phyloP scores from a whole-genome alignment of 306 rosid species.

The Fragaria iinumae region DNA sequence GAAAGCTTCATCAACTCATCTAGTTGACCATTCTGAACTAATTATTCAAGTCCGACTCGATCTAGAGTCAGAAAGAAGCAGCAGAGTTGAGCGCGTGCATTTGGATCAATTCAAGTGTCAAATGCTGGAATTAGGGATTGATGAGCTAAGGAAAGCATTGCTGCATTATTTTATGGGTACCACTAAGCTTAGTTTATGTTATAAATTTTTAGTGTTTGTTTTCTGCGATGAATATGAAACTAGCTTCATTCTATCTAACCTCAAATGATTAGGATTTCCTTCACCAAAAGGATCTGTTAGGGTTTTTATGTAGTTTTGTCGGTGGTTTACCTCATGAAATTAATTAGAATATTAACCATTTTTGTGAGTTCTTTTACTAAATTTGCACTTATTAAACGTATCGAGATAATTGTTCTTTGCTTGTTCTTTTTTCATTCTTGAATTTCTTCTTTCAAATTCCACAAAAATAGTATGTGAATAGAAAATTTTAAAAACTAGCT shows the following conservation, averaged over 20 bases:
- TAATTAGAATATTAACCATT: no score
- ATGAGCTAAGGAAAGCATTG: background rate
- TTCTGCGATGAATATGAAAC: background rate
- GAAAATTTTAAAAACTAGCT: no score
- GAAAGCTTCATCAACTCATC: background rate
- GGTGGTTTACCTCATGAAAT: background rate
- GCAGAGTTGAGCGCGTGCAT: background rate
- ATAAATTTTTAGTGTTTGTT: background rate
- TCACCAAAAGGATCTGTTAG: background rate
- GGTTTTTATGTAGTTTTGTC: background rate
- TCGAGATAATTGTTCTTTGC: background rate
- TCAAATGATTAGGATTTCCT: background rate
- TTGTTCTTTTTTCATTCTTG: background rate
- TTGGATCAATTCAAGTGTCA: background rate
- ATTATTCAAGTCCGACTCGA: background rate
- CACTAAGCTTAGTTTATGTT: background rate
- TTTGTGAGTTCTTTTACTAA: background rate
- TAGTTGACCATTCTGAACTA: background rate
- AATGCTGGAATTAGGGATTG: constrained; percentile 3
- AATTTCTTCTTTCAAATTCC: background rate
- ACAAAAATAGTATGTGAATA: background rate
- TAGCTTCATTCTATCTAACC: constrained; percentile 8
- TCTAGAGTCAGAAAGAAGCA: background rate
- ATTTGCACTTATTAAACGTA: background rate
- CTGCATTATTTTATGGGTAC: background rate